Evolutionary conservation across 768 basidiomycete genomes (phyloP).

Genomic region (Lyophyllum decastes): DNA sequence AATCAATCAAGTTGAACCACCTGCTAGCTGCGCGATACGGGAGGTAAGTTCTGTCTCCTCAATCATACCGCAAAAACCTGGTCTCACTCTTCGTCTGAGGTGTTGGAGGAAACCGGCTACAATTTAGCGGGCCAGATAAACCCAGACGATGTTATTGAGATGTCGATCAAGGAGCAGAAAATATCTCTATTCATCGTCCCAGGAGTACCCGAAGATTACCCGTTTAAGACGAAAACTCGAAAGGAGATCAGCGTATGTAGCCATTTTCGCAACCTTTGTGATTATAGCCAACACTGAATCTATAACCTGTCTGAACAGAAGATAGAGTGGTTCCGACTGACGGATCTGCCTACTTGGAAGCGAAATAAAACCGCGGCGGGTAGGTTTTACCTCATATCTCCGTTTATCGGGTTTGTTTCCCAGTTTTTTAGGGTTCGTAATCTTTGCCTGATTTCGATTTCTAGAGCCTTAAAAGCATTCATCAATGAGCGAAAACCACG

Average conservation of each 20-base stretch:
- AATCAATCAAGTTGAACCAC: slow-evolving; percentile 92
- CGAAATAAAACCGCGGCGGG: slow-evolving; percentile 66
- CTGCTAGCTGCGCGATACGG: slow-evolving; percentile 82
- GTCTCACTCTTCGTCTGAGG: slow-evolving; percentile 46
- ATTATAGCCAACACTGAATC: slow-evolving; percentile 16
- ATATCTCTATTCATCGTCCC: slow-evolving; percentile 91
- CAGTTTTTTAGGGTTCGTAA: background rate
- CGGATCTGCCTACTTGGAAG: slow-evolving; percentile 93
- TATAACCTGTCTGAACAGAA: slow-evolving; percentile 50
- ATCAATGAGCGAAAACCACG: slow-evolving; percentile 66
- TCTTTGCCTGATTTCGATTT: slow-evolving; percentile 6
- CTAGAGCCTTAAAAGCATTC: slow-evolving; percentile 65
- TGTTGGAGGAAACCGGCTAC: slow-evolving; percentile 96
- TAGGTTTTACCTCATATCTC: slow-evolving; percentile 93
- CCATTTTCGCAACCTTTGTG: background rate
- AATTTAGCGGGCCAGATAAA: slow-evolving; percentile 73
- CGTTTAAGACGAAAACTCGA: slow-evolving; percentile 90
- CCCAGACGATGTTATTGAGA: slow-evolving; percentile 72
- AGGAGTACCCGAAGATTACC: slow-evolving; percentile 83
- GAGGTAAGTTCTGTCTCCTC: slow-evolving; percentile 60
- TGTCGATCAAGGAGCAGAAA: slow-evolving; percentile 87
- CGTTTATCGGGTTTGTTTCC: slow-evolving; percentile 78
- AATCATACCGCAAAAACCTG: slow-evolving; percentile 1
- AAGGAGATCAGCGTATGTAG: slow-evolving; percentile 94
- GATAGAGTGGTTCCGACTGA: slow-evolving; percentile 93